Evolutionary conservation across 306 rosid genomes (phyloP).

Genomic region (Dryas octopetala): DNA sequence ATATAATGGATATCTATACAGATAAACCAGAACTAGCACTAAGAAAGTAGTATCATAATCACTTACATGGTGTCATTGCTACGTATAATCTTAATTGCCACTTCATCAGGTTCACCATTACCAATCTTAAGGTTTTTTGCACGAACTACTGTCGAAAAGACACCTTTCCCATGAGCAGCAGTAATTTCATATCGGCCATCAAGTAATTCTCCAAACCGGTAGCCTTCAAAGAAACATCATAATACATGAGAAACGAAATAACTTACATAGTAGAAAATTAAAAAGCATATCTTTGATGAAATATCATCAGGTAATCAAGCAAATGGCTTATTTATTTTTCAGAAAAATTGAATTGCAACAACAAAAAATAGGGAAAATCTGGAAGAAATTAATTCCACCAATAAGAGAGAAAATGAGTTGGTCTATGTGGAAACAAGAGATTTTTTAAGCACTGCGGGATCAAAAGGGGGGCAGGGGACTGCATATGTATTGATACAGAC

Average conservation of each 20-base stretch:
- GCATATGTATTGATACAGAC: background rate
- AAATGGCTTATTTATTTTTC: background rate
- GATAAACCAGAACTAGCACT: slow-evolving; percentile 9
- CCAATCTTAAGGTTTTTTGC: slow-evolving; percentile 75
- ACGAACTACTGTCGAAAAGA: slow-evolving; percentile 94
- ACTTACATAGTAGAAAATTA: background rate
- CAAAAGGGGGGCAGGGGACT: background rate
- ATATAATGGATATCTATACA: background rate
- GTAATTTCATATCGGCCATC: slow-evolving; percentile 92
- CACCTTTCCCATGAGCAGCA: slow-evolving; percentile 98
- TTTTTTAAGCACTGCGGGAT: background rate
- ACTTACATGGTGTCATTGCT: slow-evolving; percentile 96
- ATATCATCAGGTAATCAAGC: background rate
- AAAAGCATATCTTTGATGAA: background rate
- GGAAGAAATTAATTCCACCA: background rate
- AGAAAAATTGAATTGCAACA: background rate
- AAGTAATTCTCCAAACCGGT: slow-evolving; percentile 90
- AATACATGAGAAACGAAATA: slow-evolving; percentile 25
- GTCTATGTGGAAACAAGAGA: background rate
- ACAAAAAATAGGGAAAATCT: background rate
- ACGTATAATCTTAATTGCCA: slow-evolving; percentile 92
- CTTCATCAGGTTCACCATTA: slow-evolving; percentile 90
- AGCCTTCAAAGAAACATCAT: slow-evolving; percentile 46
- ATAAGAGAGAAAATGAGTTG: background rate
- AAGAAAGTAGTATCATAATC: slow-evolving; percentile 13